Conservation (phyloP, 805 yeast genomes). For the Pichia nakasei region DNA sequence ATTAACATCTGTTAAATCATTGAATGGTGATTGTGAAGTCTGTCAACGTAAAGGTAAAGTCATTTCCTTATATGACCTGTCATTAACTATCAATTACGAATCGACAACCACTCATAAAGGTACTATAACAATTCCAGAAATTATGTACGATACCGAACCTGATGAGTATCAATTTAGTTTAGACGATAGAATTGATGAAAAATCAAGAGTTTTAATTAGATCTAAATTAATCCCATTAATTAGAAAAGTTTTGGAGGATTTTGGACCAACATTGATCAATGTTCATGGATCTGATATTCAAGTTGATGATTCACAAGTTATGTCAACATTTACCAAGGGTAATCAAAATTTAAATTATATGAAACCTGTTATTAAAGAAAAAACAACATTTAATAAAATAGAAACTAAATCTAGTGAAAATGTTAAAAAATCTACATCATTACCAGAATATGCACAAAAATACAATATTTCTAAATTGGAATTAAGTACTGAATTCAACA, state of each 20-base stretch:
- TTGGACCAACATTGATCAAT: constrained; percentile 69
- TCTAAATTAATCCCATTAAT: constrained; percentile 57
- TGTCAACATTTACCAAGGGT: constrained; percentile 45
- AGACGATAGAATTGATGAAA: constrained; percentile 47
- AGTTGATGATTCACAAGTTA: constrained; percentile 58
- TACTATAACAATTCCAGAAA: constrained; percentile 76
- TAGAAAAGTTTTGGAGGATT: constrained; percentile 48
- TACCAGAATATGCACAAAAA: constrained; percentile 36
- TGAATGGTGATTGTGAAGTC: constrained; percentile 96
- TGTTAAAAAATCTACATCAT: constrained; percentile 6
- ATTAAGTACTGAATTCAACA: constrained; percentile 72
- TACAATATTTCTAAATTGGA: constrained; percentile 77
- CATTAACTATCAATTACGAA: constrained; percentile 40
- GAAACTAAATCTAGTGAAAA: constrained; percentile 1
- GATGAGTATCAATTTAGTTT: constrained; percentile 84
- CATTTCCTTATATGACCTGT: constrained; percentile 80
- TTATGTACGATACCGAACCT: constrained; percentile 83
- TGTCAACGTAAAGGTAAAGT: constrained; percentile 96
- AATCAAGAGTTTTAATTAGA: constrained; percentile 40
- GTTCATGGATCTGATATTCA: constrained; percentile 85
- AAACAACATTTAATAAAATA: constrained; percentile 21
- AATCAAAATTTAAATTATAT: constrained; percentile 31
- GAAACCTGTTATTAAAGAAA: constrained; percentile 22
- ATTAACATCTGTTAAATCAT: constrained; percentile 40
- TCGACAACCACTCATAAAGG: constrained; percentile 36